Evolutionary conservation across 1,139 yeast genomes (phyloP), one percentile per base, ranked within the genome.

Genomic region (Zygoascus meyerae): DNA sequence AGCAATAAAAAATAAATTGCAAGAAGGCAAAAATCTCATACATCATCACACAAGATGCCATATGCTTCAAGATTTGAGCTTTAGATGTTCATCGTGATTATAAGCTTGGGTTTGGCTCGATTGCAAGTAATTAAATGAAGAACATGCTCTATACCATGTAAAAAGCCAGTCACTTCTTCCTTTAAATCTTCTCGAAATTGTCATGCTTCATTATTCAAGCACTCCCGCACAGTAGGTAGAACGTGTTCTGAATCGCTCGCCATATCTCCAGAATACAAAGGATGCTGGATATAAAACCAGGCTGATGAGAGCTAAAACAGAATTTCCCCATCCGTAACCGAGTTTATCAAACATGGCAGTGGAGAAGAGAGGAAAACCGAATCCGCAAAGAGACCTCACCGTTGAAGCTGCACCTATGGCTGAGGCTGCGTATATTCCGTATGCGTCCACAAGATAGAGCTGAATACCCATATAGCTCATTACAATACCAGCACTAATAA

Each of bases 241-340:
- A 30, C 43, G 37, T n/a, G 36, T 42, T 54, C 82, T 63, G 52
- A 77, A 58, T 34, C 58, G 59, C 53, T 75, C 78, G 17, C 82
- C 83, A 46, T 71, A 73, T 45, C 66, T 63, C 45, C 73, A 63
- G 40, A 79, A 73, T 48, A 75, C 69, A 14, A 75, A 53, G 2
- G 83, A 81, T 60, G 76, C 75, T 6, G 81, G 81, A 8, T 76
- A 61, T 41, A 77, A 62, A 1, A 65, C 71, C 15, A 76, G 50
- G 1, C 71, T 79, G 34, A 75, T 60, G 37, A 77, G 67, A 0
- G 73, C 81, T 58, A 77, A 74, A 56, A 77, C 57, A 0, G 80
- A 69, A 52, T 76, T 76, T 12, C 82, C 83, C 86, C 85, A 80
- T 5, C 86, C 86, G 53, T 77, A 78, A 29, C 78, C 75, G 12